These are phyloP conservation scores for Candida gigantensis DNA, from an alignment of 1,139 yeast genomes.

Conservation along the genomic window DNA sequence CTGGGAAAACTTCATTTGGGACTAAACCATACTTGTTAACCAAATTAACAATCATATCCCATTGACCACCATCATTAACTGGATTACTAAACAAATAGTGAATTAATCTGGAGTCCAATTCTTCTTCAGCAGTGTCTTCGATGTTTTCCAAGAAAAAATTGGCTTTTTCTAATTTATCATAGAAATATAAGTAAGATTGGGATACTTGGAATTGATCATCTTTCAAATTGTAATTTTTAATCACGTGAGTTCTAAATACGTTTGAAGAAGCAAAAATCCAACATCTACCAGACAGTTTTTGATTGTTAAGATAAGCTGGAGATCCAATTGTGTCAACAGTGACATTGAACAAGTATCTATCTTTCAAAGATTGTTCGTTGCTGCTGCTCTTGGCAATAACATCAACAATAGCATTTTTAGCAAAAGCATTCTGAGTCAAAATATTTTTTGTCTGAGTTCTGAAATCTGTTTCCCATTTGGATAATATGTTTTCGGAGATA, in stretches of 20 bases:
- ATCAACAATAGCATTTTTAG: slow-evolving; percentile 48
- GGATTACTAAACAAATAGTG: slow-evolving; percentile 65
- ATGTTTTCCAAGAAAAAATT: slow-evolving; percentile 77
- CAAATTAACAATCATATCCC: slow-evolving; percentile 76
- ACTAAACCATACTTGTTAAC: slow-evolving; percentile 77
- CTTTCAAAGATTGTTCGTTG: slow-evolving; percentile 23
- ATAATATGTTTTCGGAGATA: slow-evolving; percentile 32
- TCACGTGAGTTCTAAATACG: slow-evolving; percentile 62
- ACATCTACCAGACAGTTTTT: slow-evolving; percentile 75
- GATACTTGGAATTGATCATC: slow-evolving; percentile 66
- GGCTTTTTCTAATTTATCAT: slow-evolving; percentile 46
- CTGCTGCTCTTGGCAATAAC: slow-evolving; percentile 37
- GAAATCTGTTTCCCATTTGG: slow-evolving; percentile 54
- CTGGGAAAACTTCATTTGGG: slow-evolving; percentile 73
- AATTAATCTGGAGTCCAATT: slow-evolving; percentile 66
- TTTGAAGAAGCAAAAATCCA: slow-evolving; percentile 88
- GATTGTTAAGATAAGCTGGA: slow-evolving; percentile 65
- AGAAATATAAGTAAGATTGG: slow-evolving; percentile 46
- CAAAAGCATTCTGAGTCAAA: slow-evolving; percentile 60
- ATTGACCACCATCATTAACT: slow-evolving; percentile 81
- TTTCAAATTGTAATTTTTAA: slow-evolving; percentile 62
- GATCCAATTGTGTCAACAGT: slow-evolving; percentile 65
- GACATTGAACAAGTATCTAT: slow-evolving; percentile 57
- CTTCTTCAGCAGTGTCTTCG: slow-evolving; percentile 63
- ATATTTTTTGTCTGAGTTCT: slow-evolving; percentile 54